Evolutionary conservation across 495 filamentous ascomycete species (phyloP), one percentile per base, ranked within the genome.

Genomic region (Platismatia glauca): DNA sequence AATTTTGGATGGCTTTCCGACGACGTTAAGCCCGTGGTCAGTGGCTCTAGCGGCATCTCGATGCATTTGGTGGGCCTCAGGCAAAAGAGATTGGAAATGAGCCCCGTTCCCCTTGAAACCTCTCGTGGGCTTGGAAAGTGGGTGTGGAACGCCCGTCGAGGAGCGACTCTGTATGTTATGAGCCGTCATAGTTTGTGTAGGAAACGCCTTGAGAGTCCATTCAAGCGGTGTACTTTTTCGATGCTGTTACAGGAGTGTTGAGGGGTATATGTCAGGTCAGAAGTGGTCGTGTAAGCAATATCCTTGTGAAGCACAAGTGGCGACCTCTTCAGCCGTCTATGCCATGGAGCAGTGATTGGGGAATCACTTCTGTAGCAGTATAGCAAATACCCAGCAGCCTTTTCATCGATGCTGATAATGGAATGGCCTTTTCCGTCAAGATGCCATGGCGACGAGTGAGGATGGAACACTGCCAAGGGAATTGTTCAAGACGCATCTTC

Each of bases 131-230:
- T 35, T 63, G 62, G 62, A 75, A 73, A 16, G 65, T 62, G 22
- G 73, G 61, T n/a, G 67, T 63, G 57, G 67, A 68, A 55, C 68
- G 67, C 59, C 65, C 68, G 46, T 70, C 71, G 38, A 75, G 70
- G 46, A 71, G 71, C 72, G 72, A 74, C 39, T 72, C 67, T 37
- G 73, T 71, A 46, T 70, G 65, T 64, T 65, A 75, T 48, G 67
- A 68, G 35, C 73, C 72, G 29, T 67, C 64, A 38, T 74, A 75
- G 50, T 66, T 71, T 29, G 71, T 64, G 46, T 71, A 74, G 3
- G 66, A 64, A 5, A 68, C 64, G 8, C 73, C 68, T 69, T 35
- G 68, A 60, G 24, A 69, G 31, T 20, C n/a, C 58, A n/a, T 50
- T 33, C 18, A 9, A 33, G 58, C 43, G 16, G 15, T 11, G 15